Percentiles rank a stretch among this genome's conserved stretches.
Conservation (phyloP, 495 filamentous ascomycete genomes). For the Acidomyces sp. region DNA sequence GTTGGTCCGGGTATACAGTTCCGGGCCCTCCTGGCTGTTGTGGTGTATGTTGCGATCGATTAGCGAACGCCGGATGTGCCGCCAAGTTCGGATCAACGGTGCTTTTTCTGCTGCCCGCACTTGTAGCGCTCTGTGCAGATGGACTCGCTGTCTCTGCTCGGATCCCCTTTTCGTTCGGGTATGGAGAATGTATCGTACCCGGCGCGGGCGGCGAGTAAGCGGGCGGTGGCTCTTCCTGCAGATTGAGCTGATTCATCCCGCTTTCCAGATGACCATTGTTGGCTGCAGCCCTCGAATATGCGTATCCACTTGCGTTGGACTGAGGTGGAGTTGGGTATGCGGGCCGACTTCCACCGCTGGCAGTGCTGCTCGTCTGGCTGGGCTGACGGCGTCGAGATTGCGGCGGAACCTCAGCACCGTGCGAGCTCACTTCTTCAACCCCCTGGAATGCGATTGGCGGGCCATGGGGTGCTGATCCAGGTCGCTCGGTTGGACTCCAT, state of each 20-base stretch:
- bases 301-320: no score
- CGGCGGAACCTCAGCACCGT: background rate
- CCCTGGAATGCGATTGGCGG: constrained; percentile 92
- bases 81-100: constrained; percentile 36
- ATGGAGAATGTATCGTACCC: constrained; percentile 39
- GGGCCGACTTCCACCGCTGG: no score
- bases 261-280: constrained; percentile 58
- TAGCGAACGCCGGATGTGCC: constrained; percentile 75
- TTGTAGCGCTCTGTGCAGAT: background rate
- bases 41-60: constrained; percentile 27
- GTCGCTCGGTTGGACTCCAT: constrained; percentile 92
- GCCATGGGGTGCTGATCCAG: constrained; percentile 77
- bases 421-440: constrained; percentile 35
- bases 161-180: constrained; percentile 51
- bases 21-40: constrained; percentile 23
- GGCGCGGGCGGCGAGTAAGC: constrained; percentile 59
- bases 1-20: no score
- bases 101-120: constrained; percentile 1
- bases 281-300: no score
- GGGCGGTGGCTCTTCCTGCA: constrained; percentile 68
- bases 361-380: no score
- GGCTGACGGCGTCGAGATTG: constrained; percentile 24
- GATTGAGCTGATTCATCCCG: constrained; percentile 76
- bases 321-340: constrained; percentile 22
- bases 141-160: constrained; percentile 42